These are phyloP conservation scores for Curvularia hawaiiensis DNA, from an alignment of 2,329 filamentous ascomycete genomes.

Conservation along the genomic window DNA sequence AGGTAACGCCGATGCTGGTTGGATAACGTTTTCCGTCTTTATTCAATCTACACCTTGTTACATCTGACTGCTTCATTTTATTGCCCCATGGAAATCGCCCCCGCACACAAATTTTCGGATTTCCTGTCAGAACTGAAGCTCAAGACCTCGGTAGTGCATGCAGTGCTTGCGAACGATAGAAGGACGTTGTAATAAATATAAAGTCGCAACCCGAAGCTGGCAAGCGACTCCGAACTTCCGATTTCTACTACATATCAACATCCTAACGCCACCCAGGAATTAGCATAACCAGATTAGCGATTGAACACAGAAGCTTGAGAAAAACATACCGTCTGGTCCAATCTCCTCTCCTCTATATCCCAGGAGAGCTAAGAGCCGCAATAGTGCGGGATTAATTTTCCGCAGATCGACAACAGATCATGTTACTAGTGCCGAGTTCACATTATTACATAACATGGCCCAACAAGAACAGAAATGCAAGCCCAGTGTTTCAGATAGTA, in stretches of 20 bases:
- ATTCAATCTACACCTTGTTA: background rate
- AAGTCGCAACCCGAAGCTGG: background rate
- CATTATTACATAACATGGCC: background rate
- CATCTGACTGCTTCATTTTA: background rate
- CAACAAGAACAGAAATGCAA: background rate
- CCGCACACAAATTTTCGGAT: background rate
- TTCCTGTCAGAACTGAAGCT: background rate
- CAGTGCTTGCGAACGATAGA: background rate
- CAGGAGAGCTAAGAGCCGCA: background rate
- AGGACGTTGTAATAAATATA: background rate
- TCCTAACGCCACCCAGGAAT: background rate
- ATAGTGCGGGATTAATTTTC: background rate
- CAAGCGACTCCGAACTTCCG: background rate
- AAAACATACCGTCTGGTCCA: background rate
- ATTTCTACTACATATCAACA: background rate
- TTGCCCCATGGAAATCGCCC: background rate
- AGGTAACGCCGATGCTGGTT: background rate
- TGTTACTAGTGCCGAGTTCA: background rate
- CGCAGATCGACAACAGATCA: background rate
- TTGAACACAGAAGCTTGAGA: background rate
- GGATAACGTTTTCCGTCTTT: background rate
- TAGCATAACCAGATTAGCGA: background rate
- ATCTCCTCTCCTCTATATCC: background rate
- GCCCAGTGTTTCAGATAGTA: background rate
- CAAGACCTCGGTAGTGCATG: background rate